phyloP scores from a whole-genome alignment of 225 moss, liverwort and hornwort genomes.

The Climacium dendroides region DNA sequence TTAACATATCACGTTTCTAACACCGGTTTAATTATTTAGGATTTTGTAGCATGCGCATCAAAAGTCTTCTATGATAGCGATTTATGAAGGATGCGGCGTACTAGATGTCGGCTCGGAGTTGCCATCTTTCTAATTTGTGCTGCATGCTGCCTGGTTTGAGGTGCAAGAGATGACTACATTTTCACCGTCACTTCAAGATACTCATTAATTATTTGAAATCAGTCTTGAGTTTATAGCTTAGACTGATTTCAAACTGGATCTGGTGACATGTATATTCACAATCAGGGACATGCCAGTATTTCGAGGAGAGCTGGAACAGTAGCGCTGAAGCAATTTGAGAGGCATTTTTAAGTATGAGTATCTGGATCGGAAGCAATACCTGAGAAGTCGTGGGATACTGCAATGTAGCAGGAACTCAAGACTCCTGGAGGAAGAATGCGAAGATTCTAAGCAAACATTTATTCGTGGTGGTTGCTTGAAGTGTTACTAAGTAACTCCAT shows the following conservation, averaged over 20 bases:
- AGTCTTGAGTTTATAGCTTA: not conserved
- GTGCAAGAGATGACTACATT: not conserved
- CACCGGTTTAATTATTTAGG: not conserved
- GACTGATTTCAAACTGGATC: not conserved
- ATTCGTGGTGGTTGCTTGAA: not conserved
- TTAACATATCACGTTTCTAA: not conserved
- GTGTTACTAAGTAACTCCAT: not conserved
- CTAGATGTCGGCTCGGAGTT: not conserved
- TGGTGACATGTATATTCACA: not conserved
- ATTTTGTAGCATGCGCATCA: not conserved
- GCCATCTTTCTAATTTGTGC: not conserved
- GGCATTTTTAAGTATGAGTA: not conserved
- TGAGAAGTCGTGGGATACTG: not conserved
- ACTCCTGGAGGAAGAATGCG: not conserved
- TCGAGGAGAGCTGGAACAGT: not conserved
- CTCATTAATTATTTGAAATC: not conserved
- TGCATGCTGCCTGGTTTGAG: not conserved
- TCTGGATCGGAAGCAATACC: not conserved
- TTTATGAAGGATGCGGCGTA: not conserved
- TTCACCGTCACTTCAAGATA: not conserved
- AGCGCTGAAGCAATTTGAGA: not conserved
- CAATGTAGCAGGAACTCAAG: not conserved
- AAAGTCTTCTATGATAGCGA: not conserved
- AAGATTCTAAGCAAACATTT: not conserved
- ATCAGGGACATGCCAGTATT: not conserved